Conservation (phyloP, 306 rosid species). For the Trifolium dubium region DNA sequence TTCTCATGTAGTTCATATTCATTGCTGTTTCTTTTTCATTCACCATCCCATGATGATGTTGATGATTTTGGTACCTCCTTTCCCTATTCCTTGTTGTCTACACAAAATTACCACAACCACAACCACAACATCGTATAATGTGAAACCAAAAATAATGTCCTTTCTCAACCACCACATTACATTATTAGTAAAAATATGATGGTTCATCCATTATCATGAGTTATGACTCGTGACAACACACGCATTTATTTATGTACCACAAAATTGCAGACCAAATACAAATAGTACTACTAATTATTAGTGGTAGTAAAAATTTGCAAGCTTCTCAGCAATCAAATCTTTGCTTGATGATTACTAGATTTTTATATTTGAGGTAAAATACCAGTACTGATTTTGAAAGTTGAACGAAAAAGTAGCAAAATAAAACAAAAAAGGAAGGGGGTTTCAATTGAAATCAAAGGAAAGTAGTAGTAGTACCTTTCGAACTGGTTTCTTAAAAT, state of each 20-base stretch:
- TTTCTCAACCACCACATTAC: conserved; percentile 35
- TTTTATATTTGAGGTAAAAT: background rate
- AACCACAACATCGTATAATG: background rate
- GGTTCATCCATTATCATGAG: background rate
- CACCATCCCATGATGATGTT: background rate
- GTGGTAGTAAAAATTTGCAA: too few species aligned
- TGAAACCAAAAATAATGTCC: background rate
- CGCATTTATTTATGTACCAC: background rate
- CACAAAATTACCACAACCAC: background rate
- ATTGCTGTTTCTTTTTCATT: conserved; percentile 45
- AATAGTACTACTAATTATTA: background rate
- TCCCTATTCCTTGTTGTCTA: conserved; percentile 54
- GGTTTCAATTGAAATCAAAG: background rate
- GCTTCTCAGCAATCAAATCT: background rate
- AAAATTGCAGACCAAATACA: background rate
- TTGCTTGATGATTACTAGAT: background rate
- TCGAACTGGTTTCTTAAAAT: conserved; percentile 49
- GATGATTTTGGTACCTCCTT: conserved; percentile 42
- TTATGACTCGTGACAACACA: background rate
- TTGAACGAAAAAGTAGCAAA: background rate
- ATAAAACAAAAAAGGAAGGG: background rate
- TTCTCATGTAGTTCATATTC: conserved; percentile 41
- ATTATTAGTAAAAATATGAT: too few species aligned
- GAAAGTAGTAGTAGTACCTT: conserved; percentile 55
- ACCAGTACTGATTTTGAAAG: background rate